Evolutionary conservation across 2,329 filamentous ascomycete species (phyloP), one percentile per base, ranked within the genome.

Genomic region (Trichoderma arundinaceum): DNA sequence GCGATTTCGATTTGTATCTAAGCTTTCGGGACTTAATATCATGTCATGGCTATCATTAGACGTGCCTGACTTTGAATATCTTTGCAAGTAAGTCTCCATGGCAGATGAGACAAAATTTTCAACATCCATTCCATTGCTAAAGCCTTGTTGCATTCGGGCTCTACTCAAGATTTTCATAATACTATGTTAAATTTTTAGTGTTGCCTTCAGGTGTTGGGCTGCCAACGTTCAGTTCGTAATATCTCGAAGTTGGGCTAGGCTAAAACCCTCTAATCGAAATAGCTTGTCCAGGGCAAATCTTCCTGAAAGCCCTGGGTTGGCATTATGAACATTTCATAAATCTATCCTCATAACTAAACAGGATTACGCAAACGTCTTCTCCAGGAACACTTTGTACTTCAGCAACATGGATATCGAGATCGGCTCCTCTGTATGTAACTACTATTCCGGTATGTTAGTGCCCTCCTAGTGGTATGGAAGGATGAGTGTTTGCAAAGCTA

Each of bases 401-500:
- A 22, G 60, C 49, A n/a, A 64, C 60, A 12, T 56, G 39, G 9
- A 39, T 46, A 28, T 64, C 49, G 10, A 64, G 49, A 4, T 44
- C 60, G 28, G 49, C 12, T 2, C 13, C 13, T 28, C 49, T 44
- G 51, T 44, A 63, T 7, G 49, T 6, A 46, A 64, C 28, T 15
- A 64, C 60, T 88, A 32, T 88, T 1, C 10, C 6, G 15, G 6
- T 28, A 1, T 12, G 12, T 59, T 49, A 59, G 22, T 28, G 43
- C 1, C 7, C 22, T n/a, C 2, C 17, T 3, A 19, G 7, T 1
- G 13, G n/a, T 12, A 49, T 49, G 0, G 8, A 48, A 12, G 3
- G n/a, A 7, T n/a, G 10, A 35, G 4, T 28, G 22, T 28, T 28
- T 28, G 22, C 4, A 28, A 4, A 4, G 2, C 22, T 10, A 9